Conservation (phyloP, 805 yeast species). For the Candida silvatica region DNA sequence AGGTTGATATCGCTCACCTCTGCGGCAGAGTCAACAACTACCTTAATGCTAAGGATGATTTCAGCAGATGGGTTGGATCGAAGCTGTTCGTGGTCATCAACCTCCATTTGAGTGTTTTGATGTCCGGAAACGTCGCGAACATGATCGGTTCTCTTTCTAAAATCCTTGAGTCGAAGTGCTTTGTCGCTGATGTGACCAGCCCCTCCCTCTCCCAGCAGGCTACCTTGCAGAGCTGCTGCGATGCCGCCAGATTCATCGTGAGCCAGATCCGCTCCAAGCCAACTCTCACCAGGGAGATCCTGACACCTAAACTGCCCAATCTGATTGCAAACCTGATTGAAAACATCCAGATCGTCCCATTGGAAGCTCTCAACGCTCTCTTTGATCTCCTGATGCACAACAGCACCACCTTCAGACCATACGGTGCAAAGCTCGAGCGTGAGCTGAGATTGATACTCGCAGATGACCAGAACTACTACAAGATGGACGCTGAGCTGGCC, state of each 20-base stretch:
- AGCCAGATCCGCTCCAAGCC: constrained; percentile 67
- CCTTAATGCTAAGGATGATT: constrained; percentile 34
- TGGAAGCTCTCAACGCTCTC: constrained; percentile 30
- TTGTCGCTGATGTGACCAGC: constrained; percentile 22
- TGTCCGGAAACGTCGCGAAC: constrained; percentile 32
- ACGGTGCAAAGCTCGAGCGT: constrained; percentile 50
- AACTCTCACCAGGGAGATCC: constrained; percentile 70
- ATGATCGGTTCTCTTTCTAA: constrained; percentile 33
- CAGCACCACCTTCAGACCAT: constrained; percentile 78
- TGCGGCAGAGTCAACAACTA: constrained; percentile 36
- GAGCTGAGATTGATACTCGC: constrained; percentile 30
- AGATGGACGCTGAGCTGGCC: constrained; percentile 32
- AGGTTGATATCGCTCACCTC: constrained; percentile 42
- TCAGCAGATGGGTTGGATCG: constrained; percentile 51
- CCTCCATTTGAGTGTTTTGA: constrained; percentile 25
- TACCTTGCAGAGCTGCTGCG: constrained; percentile 28
- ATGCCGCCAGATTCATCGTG: constrained; percentile 32
- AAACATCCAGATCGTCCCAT: constrained; percentile 29
- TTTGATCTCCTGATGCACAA: constrained; percentile 41
- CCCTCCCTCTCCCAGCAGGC: constrained; percentile 16
- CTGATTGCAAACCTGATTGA: constrained; percentile 49
- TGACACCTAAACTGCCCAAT: constrained; percentile 69
- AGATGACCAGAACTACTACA: constrained; percentile 25
- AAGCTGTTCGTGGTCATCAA: constrained; percentile 38
- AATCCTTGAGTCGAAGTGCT: constrained; percentile 30